Base-by-base conservation (phyloP, 208 protist species). In the Trichomonas vaginalis region DNA sequence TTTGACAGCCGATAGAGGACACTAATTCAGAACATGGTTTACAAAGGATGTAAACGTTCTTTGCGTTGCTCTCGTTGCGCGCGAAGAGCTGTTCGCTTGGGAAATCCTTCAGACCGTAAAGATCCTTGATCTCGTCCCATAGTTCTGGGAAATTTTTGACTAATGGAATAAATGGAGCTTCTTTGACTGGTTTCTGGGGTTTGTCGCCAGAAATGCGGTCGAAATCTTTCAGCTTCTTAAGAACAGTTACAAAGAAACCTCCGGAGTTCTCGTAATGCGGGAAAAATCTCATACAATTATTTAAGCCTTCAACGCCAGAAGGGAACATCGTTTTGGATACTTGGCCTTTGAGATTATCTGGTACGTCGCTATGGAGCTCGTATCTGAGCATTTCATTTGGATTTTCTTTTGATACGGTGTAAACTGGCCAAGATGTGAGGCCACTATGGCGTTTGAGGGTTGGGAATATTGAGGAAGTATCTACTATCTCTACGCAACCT, bases 241-340 rank as follows among this genome's bases (percentile, higher is more conserved):
- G 88, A 51, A 97, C 95, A 47, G 97, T 97, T 39, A 98, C 95
- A 95, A 98, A 98, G 96, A 98, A 98, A 10, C 97, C 97, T 88
- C 97, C 97, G 14, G 96, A 97, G 95, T 98, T 96, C 46, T 97
- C 95, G 39, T 96, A 23, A 82, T 98, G 97, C 0, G 97, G 97
- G 27, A 97, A 88, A 17, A 98, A 42, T 23, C 97, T 97, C 45
- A 98, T 88, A 90, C 97, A 98, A 0, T 96, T 14, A 0, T 23
- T 14, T 17, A 92, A 51, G 6, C 35, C 35, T 51, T 48, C 45
- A 39, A 92, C 86, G 8, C 51, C 40, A 35, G 86, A 21, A 17
- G 42, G 86, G 37, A 92, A 92, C 45, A 92, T 92, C 51, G 86
- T 40, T n/a, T 42, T 17, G 37, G 42, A n/a, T 14, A 35, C 35